These are phyloP conservation scores for Nakazawaea ishiwadae DNA, from an alignment of 805 yeast genomes.

Conservation along the genomic window DNA sequence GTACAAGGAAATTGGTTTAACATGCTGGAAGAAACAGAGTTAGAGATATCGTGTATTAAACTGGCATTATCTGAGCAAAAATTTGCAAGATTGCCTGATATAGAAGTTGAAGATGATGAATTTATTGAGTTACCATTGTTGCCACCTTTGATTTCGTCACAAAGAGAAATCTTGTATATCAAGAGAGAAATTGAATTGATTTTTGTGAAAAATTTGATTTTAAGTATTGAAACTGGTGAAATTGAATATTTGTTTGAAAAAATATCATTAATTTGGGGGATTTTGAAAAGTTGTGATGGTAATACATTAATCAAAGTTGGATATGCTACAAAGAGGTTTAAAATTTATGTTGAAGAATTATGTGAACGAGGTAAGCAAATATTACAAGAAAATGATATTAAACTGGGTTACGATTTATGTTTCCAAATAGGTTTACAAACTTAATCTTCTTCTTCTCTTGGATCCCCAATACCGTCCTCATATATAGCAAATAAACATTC, in stretches of 20 bases:
- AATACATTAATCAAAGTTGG: background rate
- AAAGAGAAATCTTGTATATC: slow-evolving; percentile 8
- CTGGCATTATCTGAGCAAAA: no score
- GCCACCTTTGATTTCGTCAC: slow-evolving; percentile 11
- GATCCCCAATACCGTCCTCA: slow-evolving; percentile 96
- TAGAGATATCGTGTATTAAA: background rate
- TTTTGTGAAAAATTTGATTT: background rate
- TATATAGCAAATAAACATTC: slow-evolving; percentile 94
- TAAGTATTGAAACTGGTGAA: background rate
- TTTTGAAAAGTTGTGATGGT: slow-evolving; percentile 8
- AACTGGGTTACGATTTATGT: slow-evolving; percentile 1
- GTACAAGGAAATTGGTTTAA: slow-evolving; percentile 1
- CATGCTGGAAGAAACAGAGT: background rate
- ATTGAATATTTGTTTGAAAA: background rate
- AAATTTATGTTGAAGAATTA: background rate
- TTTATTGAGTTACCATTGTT: slow-evolving; percentile 6
- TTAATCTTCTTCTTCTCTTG: slow-evolving; percentile 66
- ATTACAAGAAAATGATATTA: background rate
- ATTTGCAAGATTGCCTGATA: no score
- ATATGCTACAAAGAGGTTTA: background rate
- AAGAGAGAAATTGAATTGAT: slow-evolving; percentile 13
- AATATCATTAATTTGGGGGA: slow-evolving; percentile 9
- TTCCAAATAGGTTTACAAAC: slow-evolving; percentile 2
- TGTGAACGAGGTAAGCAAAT: background rate
- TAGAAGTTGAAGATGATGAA: background rate